These are phyloP conservation scores for Tillandsia leiboldiana DNA, from an alignment of 176 grass and related monocot genomes.

Conservation along the genomic window DNA sequence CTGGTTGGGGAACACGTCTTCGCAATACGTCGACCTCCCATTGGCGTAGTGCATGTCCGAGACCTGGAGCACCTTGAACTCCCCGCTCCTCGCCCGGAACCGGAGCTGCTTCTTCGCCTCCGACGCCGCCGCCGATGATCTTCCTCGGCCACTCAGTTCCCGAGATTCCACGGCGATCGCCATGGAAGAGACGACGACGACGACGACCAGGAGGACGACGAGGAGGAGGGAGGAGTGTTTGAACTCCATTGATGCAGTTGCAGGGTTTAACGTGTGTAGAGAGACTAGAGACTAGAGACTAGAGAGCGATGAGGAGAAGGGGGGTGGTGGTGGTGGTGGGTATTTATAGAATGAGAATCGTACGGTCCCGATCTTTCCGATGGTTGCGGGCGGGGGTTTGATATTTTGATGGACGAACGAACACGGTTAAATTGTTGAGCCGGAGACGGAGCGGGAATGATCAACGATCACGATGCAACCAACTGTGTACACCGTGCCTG, in stretches of 20 bases:
- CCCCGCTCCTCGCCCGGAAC: constrained; percentile 41
- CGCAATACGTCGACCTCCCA: constrained; percentile 45
- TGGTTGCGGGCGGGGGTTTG: no score
- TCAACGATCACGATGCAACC: no score
- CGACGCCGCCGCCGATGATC: constrained; percentile 2
- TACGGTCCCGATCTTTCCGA: no score
- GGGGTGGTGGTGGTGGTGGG: neutral
- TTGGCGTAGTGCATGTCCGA: constrained; percentile 95
- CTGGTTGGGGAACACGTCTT: constrained; percentile 60
- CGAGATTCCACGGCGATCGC: neutral
- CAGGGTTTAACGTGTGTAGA: neutral
- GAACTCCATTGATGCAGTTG: neutral
- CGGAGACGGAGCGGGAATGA: no score
- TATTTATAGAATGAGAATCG: no score
- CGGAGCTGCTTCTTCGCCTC: constrained; percentile 16
- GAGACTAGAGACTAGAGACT: no score
- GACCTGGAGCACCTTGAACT: constrained; percentile 92
- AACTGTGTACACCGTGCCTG: no score
- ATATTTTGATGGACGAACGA: no score
- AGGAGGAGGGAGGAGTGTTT: neutral
- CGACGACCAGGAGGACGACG: neutral
- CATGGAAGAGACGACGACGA: neutral
- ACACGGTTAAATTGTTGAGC: no score
- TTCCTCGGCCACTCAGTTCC: no score
- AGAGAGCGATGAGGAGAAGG: neutral